phyloP scores from a whole-genome alignment of 2,329 filamentous ascomycete species.

The Plectosphaerella cucumerina region DNA sequence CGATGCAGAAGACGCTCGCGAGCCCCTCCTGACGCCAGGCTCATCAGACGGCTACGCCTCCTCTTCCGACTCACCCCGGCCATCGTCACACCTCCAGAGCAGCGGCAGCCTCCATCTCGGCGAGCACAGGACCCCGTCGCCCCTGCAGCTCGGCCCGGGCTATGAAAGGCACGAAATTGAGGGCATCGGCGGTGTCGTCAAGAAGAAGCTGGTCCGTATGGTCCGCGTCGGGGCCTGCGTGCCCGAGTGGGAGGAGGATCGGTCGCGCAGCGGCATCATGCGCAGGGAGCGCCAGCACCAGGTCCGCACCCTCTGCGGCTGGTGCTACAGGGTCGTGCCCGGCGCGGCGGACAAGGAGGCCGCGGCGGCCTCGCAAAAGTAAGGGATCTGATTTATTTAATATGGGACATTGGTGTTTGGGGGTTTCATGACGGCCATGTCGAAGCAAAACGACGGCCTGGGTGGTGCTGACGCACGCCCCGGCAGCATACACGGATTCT shows the following conservation, averaged over 20 bases:
- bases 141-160: constrained; percentile 57
- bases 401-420: no score
- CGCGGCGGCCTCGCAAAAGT: constrained; percentile 6
- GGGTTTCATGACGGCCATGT: no score
- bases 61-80: constrained; percentile 7
- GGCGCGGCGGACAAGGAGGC: constrained; percentile 30
- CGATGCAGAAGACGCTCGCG: constrained; percentile 67
- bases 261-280: constrained; percentile 60
- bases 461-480: no score
- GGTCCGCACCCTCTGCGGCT: constrained; percentile 83
- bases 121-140: constrained; percentile 36
- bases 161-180: constrained; percentile 88
- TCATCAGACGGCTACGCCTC: neutral
- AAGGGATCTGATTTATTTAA: neutral
- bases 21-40: neutral
- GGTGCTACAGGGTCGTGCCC: constrained; percentile 77
- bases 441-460: no score
- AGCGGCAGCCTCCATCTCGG: constrained; percentile 3
- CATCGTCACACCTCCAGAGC: neutral
- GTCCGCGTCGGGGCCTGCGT: constrained; percentile 80
- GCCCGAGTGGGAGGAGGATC: constrained; percentile 79
- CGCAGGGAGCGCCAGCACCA: constrained; percentile 64
- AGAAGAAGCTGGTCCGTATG: constrained; percentile 81
- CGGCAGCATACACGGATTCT: no score
- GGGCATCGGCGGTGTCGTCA: constrained; percentile 82